These are phyloP conservation scores for Epichloe uncinata DNA, from an alignment of 2,329 filamentous ascomycete species.

Conservation along the genomic window DNA sequence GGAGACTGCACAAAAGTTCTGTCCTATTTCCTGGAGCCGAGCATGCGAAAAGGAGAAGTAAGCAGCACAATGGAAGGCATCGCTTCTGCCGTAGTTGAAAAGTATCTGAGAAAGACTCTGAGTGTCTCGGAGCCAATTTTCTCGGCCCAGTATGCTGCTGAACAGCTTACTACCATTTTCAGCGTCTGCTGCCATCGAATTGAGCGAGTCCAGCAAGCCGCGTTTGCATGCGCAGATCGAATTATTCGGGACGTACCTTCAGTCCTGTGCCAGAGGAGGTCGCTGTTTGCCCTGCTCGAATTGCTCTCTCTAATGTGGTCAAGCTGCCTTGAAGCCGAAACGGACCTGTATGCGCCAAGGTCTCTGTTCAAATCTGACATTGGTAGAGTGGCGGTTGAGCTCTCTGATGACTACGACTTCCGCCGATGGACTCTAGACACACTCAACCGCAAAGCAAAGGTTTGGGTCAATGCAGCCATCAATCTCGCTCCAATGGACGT, in stretches of 20 bases:
- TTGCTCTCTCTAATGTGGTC: slow-evolving; percentile 90
- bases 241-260: slow-evolving; percentile 80
- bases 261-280: slow-evolving; percentile 75
- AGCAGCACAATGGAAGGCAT: slow-evolving; percentile 53
- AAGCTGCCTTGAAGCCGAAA: slow-evolving; percentile 86
- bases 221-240: slow-evolving; percentile 68
- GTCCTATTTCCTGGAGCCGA: slow-evolving; percentile 89
- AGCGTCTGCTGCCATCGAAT: slow-evolving; percentile 89
- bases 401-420: slow-evolving; percentile 87
- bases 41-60: slow-evolving; percentile 52
- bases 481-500: slow-evolving; percentile 82
- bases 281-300: slow-evolving; percentile 85
- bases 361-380: slow-evolving; percentile 66
- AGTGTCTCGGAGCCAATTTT: slow-evolving; percentile 61
- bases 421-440: slow-evolving; percentile 66
- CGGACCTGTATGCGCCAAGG: slow-evolving; percentile 81
- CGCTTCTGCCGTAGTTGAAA: slow-evolving; percentile 55
- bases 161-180: slow-evolving; percentile 75
- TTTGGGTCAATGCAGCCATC: slow-evolving; percentile 70
- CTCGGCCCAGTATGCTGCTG: slow-evolving; percentile 81
- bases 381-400: slow-evolving; percentile 67
- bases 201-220: slow-evolving; percentile 77
- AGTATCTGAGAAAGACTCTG: slow-evolving; percentile 66
- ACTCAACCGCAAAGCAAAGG: slow-evolving; percentile 62
- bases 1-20: slow-evolving; percentile 85